phyloP scores from a whole-genome alignment of 2,329 filamentous ascomycete species.

The Fusarium ramigenum region DNA sequence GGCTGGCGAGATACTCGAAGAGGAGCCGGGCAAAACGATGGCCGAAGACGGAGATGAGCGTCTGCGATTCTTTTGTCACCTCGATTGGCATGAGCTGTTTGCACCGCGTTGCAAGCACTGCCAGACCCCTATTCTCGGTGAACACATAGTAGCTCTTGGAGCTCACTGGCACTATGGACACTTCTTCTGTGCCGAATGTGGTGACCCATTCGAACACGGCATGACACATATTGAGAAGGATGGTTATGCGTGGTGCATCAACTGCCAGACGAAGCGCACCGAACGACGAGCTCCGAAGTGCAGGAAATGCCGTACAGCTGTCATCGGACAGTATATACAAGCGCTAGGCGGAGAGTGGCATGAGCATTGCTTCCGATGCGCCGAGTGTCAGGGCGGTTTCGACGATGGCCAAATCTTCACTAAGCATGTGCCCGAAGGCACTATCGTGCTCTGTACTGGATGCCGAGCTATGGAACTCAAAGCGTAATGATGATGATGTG shows the following conservation, averaged over 20 bases:
- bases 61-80: slow-evolving; percentile 91
- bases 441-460: slow-evolving; percentile 67
- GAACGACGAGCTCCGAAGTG: slow-evolving; percentile 91
- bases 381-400: slow-evolving; percentile 67
- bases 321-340: slow-evolving; percentile 89
- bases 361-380: slow-evolving; percentile 87
- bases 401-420: slow-evolving; percentile 74
- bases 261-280: slow-evolving; percentile 90
- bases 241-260: slow-evolving; percentile 95
- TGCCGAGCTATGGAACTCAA: slow-evolving; percentile 71
- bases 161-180: slow-evolving; percentile 97
- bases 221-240: slow-evolving; percentile 89
- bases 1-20: slow-evolving; percentile 66
- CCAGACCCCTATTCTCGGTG: slow-evolving; percentile 94
- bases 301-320: slow-evolving; percentile 81
- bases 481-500: slow-evolving; percentile 46
- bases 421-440: slow-evolving; percentile 59
- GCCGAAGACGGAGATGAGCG: slow-evolving; percentile 77
- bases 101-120: slow-evolving; percentile 95
- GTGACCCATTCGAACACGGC: slow-evolving; percentile 85
- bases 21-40: slow-evolving; percentile 70
- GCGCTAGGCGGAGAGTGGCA: slow-evolving; percentile 96
- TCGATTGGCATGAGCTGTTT: slow-evolving; percentile 98
- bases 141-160: slow-evolving; percentile 92
- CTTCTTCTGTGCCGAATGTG: slow-evolving; percentile 99